These are phyloP conservation scores for Triangularia setosa DNA, from an alignment of 2,329 filamentous ascomycete species.

Conservation along the genomic window DNA sequence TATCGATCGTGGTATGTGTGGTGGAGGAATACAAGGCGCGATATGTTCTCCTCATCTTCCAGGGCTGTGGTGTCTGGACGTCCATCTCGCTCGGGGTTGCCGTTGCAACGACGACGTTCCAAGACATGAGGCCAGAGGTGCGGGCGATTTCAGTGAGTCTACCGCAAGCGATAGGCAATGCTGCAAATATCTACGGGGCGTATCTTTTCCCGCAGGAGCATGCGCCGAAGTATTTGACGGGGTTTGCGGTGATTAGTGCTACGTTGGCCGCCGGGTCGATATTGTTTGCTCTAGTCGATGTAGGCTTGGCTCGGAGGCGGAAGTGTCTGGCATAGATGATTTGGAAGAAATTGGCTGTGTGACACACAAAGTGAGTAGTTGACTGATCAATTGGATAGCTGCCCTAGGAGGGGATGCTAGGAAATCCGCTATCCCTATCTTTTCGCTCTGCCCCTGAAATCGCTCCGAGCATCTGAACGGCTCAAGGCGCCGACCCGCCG, in stretches of 20 bases:
- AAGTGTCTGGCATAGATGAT: neutral
- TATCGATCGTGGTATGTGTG: slow-evolving; percentile 36
- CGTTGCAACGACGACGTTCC: slow-evolving; percentile 50
- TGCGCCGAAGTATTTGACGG: slow-evolving; percentile 13
- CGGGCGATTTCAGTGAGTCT: slow-evolving; percentile 41
- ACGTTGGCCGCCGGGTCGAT: neutral
- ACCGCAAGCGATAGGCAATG: slow-evolving; percentile 51
- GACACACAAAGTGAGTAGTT: too few species aligned
- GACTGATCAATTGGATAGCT: neutral
- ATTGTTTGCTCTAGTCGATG: neutral
- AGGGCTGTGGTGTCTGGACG: slow-evolving; percentile 51
- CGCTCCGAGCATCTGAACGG: too few species aligned
- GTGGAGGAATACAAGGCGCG: slow-evolving; percentile 50
- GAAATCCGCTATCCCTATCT: too few species aligned
- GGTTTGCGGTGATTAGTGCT: slow-evolving; percentile 6
- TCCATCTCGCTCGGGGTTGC: slow-evolving; percentile 29
- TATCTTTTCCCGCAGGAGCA: slow-evolving; percentile 30
- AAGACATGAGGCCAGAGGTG: slow-evolving; percentile 44
- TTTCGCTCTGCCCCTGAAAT: too few species aligned
- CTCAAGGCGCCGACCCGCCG: neutral
- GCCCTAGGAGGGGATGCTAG: neutral
- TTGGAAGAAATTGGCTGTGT: neutral
- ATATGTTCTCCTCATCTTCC: slow-evolving; percentile 52
- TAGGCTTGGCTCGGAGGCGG: neutral
- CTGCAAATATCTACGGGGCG: slow-evolving; percentile 52